Conservation (phyloP, 495 filamentous ascomycete genomes). For the Aspergillus ellipticus region DNA sequence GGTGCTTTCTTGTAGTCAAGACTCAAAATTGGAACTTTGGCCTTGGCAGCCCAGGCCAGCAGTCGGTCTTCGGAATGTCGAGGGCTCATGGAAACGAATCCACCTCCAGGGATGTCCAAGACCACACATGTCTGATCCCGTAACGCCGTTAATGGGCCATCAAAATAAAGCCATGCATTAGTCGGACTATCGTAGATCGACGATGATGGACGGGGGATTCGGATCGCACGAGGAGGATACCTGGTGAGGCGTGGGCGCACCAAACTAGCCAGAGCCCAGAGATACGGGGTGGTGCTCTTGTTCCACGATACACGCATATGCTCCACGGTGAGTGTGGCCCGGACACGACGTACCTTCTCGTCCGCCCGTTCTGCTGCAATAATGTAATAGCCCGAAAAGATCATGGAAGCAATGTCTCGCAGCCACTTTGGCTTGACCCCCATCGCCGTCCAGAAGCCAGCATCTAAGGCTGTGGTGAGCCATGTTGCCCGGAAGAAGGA, state of each 20-base stretch:
- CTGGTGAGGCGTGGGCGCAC: conserved; percentile 73
- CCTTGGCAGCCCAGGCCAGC: conserved; percentile 81
- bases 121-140: conserved; percentile 76
- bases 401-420: conserved; percentile 73
- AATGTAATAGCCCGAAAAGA: conserved; percentile 85
- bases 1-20: conserved; percentile 94
- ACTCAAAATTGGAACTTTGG: conserved; percentile 79
- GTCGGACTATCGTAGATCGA: conserved; percentile 81
- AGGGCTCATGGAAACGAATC: conserved; percentile 94
- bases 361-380: conserved; percentile 91
- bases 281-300: conserved; percentile 80
- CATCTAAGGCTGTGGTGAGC: conserved; percentile 91
- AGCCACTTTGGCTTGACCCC: conserved; percentile 77
- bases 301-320: conserved; percentile 95
- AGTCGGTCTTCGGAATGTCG: conserved; percentile 89
- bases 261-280: conserved; percentile 63
- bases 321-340: conserved; percentile 81
- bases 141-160: conserved; percentile 76
- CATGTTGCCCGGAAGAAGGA: conserved; percentile 98
- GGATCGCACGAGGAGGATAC: conserved; percentile 74
- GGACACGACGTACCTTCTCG: conserved; percentile 92
- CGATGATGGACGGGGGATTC: conserved; percentile 73
- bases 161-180: conserved; percentile 88
- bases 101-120: conserved; percentile 88
- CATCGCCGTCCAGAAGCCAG: conserved; percentile 99